Base-by-base conservation (phyloP, 1,284 basidiomycete species). In the Cryptococcus hybrid region DNA sequence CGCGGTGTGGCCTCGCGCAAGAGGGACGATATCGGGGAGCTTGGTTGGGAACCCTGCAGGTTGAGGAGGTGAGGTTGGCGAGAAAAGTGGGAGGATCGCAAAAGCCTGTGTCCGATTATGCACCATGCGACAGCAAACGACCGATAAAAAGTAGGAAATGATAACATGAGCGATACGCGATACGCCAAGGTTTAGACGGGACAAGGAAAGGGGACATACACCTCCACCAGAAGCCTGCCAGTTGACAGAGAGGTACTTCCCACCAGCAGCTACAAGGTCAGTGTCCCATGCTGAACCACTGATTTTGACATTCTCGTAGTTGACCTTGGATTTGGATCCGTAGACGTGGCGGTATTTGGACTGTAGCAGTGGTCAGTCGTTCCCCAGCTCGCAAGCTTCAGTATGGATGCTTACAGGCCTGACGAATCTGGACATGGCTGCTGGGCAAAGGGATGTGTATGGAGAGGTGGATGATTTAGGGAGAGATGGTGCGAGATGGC, bases 201-300 rank as follows among this genome's bases (percentile, higher is more conserved):
- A 34, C 7, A 24, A 37, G 15, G 12, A 35, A 36, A 9, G 37
- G 15, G 38, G 36, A 71, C 74, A 67, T 47, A 76, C 74, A 55
- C 95, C 95, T 30, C 95, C 95, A 36, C 95, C 95, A 0, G 92
- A 90, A 24, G 89, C 86, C 78, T 92, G 91, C 92, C 93, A 98
- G 84, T 98, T 98, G 60, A 98, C 66, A 47, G 74, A 71, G 13
- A 76, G 51, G 59, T 76, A 75, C 59, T 75, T 76, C 47, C 83
- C 87, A 62, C 90, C 91, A n/a, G 90, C 90, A 62, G 90, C 83
- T 65, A 97, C 82, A 63, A 98, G 81, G 76, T 98, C 96, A 48
- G 95, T 98, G 78, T 99, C 95, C 92, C 92, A 98, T 13, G 95
- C 92, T 64, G 85, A 89, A 72, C 85, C 87, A 52, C 89, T 88